Evolutionary conservation across 2,329 filamentous ascomycete genomes (phyloP).

Genomic region (Clathrospora elynae): DNA sequence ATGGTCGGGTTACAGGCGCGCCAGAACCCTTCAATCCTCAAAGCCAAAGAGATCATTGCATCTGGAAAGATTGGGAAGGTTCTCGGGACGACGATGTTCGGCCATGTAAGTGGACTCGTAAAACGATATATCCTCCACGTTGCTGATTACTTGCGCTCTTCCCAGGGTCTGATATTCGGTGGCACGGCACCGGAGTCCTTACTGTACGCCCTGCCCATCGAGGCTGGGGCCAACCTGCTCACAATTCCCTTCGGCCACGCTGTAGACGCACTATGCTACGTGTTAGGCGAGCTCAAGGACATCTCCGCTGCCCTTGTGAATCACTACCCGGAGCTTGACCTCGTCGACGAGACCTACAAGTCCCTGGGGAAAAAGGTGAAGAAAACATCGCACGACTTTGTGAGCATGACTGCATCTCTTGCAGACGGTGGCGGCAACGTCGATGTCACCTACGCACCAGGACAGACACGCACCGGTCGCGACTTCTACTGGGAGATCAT

Average conservation of each 20-base stretch:
- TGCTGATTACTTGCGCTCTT: conserved; percentile 3
- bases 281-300: conserved; percentile 35
- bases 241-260: conserved; percentile 50
- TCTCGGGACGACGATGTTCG: conserved; percentile 43
- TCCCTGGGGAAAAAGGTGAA: conserved; percentile 17
- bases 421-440: conserved; percentile 32
- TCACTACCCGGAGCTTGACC: conserved; percentile 21
- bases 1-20: conserved; percentile 57
- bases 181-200: conserved; percentile 29
- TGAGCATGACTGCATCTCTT: conserved; percentile 31
- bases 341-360: conserved; percentile 30
- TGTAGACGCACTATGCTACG: conserved; percentile 38
- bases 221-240: conserved; percentile 52
- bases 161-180: conserved; percentile 31
- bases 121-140: background rate
- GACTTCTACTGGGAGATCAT: conserved; percentile 48
- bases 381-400: conserved; percentile 39
- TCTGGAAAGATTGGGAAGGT: conserved; percentile 54
- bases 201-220: conserved; percentile 57
- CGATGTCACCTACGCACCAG: conserved; percentile 30
- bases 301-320: conserved; percentile 37
- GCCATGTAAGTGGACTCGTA: conserved; percentile 13
- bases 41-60: conserved; percentile 52
- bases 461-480: conserved; percentile 25
- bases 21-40: conserved; percentile 48